These are phyloP conservation scores for Flaveria bidentis DNA, from an alignment of 129 eudicot species.

Conservation along the genomic window DNA sequence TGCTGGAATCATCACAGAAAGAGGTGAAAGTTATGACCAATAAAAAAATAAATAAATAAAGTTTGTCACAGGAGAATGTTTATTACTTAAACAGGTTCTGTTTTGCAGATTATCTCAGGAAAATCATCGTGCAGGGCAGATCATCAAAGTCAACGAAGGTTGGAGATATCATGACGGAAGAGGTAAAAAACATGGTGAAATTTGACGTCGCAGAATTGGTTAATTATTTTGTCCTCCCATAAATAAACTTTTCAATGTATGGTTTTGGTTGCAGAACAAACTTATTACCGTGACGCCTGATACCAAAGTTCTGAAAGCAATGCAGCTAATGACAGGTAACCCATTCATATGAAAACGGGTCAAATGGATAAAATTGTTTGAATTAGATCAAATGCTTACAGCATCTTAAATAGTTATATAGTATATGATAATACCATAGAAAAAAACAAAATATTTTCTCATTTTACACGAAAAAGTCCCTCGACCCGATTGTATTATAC, in stretches of 20 bases:
- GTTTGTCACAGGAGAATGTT: not conserved
- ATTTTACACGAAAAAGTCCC: too few species aligned
- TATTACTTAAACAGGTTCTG: not conserved
- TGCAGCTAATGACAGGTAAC: slow-evolving; percentile 99
- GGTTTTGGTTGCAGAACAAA: slow-evolving; percentile 74
- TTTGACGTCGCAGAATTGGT: not conserved
- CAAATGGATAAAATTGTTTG: not conserved
- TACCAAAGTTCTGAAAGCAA: slow-evolving; percentile 95
- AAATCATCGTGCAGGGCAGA: slow-evolving; percentile 97
- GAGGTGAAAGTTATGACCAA: slow-evolving; percentile 51
- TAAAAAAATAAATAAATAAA: not conserved
- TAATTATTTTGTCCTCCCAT: not conserved
- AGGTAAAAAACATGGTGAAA: slow-evolving; percentile 50
- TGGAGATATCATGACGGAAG: slow-evolving; percentile 99
- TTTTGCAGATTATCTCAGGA: slow-evolving; percentile 91
- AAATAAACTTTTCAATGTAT: not conserved
- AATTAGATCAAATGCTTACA: too few species aligned
- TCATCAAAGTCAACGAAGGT: slow-evolving; percentile 99
- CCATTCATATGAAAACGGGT: not conserved
- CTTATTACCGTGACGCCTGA: slow-evolving; percentile 98
- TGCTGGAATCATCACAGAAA: slow-evolving; percentile 98
- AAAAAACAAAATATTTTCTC: too few species aligned
- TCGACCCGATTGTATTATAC: too few species aligned
- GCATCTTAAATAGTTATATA: too few species aligned
- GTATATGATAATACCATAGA: too few species aligned